phyloP scores from a whole-genome alignment of 495 filamentous ascomycete species.

The Friedmanniomyces simplex region DNA sequence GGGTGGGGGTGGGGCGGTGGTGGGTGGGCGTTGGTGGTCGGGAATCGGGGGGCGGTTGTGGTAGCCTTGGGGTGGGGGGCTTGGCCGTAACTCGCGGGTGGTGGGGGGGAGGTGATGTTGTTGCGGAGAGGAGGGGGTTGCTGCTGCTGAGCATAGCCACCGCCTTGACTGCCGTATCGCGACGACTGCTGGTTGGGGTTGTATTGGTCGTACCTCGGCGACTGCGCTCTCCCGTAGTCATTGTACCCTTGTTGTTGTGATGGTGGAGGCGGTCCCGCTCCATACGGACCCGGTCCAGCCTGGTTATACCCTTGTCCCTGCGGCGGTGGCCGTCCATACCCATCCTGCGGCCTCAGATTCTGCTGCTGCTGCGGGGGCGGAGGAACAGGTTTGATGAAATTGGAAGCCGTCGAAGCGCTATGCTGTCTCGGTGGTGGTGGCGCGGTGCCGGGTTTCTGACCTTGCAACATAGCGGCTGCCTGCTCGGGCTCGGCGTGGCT shows the following conservation, averaged over 20 bases:
- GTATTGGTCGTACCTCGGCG: constrained; percentile 15
- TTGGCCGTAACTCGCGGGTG: constrained; percentile 51
- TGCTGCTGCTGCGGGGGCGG: constrained; percentile 18
- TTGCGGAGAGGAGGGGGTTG: constrained; percentile 25
- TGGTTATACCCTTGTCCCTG: constrained; percentile 20
- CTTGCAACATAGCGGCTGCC: constrained; percentile 20
- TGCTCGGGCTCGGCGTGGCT: constrained; percentile 94
- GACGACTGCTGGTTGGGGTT: background rate
- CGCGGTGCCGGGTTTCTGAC: constrained; percentile 7
- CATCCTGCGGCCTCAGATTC: constrained; percentile 21
- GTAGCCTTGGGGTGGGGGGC: constrained; percentile 38
- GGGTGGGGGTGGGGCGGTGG: constrained; percentile 45
- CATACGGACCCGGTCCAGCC: constrained; percentile 18
- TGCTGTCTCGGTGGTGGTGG: constrained; percentile 11
- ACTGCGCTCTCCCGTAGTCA: constrained; percentile 10
- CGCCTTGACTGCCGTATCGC: background rate
- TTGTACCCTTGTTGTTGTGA: constrained; percentile 17
- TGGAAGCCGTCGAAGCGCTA: constrained; percentile 8
- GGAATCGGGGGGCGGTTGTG: constrained; percentile 42
- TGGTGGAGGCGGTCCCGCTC: background rate
- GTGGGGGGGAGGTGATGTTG: constrained; percentile 39
- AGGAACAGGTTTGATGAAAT: constrained; percentile 30
- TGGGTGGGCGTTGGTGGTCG: constrained; percentile 48
- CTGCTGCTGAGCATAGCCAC: constrained; percentile 13
- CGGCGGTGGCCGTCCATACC: constrained; percentile 21